phyloP scores from a whole-genome alignment of 345 rosid genomes.

The Anastatica hierochuntica region DNA sequence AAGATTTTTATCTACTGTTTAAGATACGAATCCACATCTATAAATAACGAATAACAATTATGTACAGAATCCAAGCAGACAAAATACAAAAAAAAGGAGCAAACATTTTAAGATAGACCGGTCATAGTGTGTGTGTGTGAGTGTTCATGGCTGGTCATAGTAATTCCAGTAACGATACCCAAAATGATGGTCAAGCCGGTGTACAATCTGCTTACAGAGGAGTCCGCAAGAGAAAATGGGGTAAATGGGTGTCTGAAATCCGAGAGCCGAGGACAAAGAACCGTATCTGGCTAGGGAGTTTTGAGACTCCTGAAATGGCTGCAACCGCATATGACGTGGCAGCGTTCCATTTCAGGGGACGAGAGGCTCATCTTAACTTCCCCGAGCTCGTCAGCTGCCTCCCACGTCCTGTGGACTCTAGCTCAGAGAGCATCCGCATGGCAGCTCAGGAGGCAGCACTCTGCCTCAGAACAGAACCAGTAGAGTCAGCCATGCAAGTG shows the following conservation, averaged over 20 bases:
- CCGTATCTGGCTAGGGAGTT: constrained; percentile 90
- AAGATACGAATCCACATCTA: constrained; percentile 12
- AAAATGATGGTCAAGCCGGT: constrained; percentile 12
- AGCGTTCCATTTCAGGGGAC: constrained; percentile 63
- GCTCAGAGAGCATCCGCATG: constrained; percentile 49
- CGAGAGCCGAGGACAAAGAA: constrained; percentile 81
- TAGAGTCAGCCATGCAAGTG: constrained; percentile 16
- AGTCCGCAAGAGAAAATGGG: constrained; percentile 85
- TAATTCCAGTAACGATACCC: neutral
- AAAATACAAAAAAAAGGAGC: neutral
- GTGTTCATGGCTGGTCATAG: constrained; percentile 20
- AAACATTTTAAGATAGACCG: neutral
- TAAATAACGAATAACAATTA: constrained; percentile 4
- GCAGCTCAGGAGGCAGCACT: constrained; percentile 73
- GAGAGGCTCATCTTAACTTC: constrained; percentile 68
- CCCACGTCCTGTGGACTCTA: constrained; percentile 59
- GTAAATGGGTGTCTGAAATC: constrained; percentile 95
- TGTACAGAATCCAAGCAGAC: constrained; percentile 7
- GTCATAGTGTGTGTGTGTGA: no score
- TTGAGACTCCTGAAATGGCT: constrained; percentile 84
- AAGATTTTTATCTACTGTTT: constrained; percentile 12
- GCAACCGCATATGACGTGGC: constrained; percentile 91
- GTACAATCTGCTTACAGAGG: constrained; percentile 46
- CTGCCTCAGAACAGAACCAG: constrained; percentile 15
- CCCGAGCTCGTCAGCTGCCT: constrained; percentile 46